Evolutionary conservation across 2,329 filamentous ascomycete species (phyloP).

Genomic region (Trichoderma pleuroti): DNA sequence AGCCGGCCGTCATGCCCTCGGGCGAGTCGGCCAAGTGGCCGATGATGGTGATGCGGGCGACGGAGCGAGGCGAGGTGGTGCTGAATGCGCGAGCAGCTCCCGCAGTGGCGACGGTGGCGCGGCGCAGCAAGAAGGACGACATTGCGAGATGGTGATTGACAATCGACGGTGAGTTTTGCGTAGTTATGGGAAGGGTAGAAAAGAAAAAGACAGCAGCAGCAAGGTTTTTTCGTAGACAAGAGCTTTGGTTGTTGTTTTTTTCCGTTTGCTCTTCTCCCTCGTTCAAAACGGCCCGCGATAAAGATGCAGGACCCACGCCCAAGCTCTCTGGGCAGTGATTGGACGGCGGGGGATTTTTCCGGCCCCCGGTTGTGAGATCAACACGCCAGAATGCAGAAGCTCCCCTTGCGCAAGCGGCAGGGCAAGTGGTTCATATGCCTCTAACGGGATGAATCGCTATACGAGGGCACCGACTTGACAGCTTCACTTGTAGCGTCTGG

Average conservation of each 20-base stretch:
- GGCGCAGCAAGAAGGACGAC: conserved; percentile 51
- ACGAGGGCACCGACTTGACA: background rate
- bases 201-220: background rate
- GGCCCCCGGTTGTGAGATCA: background rate
- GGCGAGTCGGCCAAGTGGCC: conserved; percentile 79
- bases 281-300: background rate
- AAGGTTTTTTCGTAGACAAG: background rate
- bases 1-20: conserved; percentile 67
- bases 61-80: conserved; percentile 58
- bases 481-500: background rate
- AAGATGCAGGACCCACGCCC: conserved; percentile 2
- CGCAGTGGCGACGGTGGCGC: conserved; percentile 48
- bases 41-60: conserved; percentile 81
- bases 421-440: background rate
- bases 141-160: conserved; percentile 27
- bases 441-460: background rate
- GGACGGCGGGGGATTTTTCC: background rate
- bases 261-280: conserved; percentile 2
- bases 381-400: background rate
- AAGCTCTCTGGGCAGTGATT: conserved; percentile 13
- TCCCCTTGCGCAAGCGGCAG: background rate
- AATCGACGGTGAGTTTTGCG: background rate
- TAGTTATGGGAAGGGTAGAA: background rate
- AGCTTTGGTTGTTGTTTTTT: background rate
- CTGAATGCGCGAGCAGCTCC: conserved; percentile 68